Percentiles rank a stretch among this genome's conserved stretches.
Evolutionary conservation across 176 grass and related monocot species (phyloP).

Genomic region (Oryza officinalis): DNA sequence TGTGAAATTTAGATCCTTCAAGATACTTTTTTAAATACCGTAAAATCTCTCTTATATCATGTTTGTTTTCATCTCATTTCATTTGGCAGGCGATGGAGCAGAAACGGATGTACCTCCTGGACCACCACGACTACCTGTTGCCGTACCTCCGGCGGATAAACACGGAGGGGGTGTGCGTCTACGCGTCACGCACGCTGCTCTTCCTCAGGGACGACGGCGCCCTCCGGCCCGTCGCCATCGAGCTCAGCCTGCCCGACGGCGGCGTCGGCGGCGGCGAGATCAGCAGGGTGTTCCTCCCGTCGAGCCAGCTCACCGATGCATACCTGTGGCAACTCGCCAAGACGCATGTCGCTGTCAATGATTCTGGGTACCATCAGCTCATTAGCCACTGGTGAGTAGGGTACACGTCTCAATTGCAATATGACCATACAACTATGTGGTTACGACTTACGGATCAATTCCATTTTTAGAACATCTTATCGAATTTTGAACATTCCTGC

Average conservation of each 20-base stretch:
- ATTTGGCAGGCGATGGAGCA: constrained; percentile 52
- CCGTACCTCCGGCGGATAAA: constrained; percentile 77
- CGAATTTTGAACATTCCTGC: too few relatives aligned
- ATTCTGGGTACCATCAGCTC: constrained; percentile 96
- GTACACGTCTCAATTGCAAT: too few relatives aligned
- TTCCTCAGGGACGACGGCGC: constrained; percentile 65
- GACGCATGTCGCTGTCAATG: constrained; percentile 81
- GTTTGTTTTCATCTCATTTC: too few relatives aligned
- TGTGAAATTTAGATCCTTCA: too few relatives aligned
- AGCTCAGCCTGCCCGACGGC: constrained; percentile 60
- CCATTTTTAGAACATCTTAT: too few relatives aligned
- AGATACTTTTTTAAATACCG: too few relatives aligned
- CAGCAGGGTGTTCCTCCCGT: constrained; percentile 65
- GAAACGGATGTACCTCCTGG: constrained; percentile 66
- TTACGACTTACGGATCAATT: too few relatives aligned
- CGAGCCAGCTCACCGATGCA: constrained; percentile 31
- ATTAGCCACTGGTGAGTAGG: constrained; percentile 88
- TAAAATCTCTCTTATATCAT: neutral
- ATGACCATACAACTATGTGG: too few relatives aligned
- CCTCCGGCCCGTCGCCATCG: constrained; percentile 66
- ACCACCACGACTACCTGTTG: constrained; percentile 97
- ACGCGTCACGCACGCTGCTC: constrained; percentile 88
- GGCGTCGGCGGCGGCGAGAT: constrained; percentile 20
- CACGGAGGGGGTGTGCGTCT: constrained; percentile 58
- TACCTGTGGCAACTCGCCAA: constrained; percentile 82